Evolutionary conservation across 208 protist species (phyloP).

Genomic region (Acanthamoeba royreba): DNA sequence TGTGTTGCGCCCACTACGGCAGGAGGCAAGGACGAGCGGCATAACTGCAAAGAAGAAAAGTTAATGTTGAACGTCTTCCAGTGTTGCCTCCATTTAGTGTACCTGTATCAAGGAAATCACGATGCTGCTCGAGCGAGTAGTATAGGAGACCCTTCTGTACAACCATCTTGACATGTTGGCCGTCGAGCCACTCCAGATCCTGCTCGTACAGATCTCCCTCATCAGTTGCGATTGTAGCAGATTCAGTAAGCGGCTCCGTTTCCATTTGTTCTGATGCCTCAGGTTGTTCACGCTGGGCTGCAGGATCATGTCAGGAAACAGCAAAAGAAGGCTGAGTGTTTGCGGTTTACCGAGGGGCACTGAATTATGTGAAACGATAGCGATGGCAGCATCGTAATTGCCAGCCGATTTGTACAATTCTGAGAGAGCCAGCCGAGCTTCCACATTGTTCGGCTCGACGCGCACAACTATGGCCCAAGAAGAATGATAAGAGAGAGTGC

Average conservation of each 20-base stretch:
- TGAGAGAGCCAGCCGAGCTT: slow-evolving; percentile 16
- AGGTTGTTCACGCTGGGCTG: not conserved
- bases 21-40: not conserved
- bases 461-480: not conserved
- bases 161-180: not conserved
- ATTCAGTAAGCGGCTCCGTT: not conserved
- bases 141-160: slow-evolving; percentile 34
- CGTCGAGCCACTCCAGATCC: not conserved
- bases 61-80: not conserved
- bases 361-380: not conserved
- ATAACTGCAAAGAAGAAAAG: no score
- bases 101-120: slow-evolving; percentile 19
- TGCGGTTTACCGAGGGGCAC: not conserved
- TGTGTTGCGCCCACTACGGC: not conserved
- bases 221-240: not conserved
- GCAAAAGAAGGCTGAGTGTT: not conserved
- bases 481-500: not conserved
- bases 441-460: slow-evolving; percentile 17
- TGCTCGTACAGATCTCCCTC: not conserved
- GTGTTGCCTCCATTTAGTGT: not conserved
- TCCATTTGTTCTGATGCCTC: not conserved
- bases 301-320: not conserved
- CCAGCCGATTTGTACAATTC: slow-evolving; percentile 26
- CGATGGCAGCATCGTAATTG: not conserved
- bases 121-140: not conserved